Percentiles rank a stretch among this genome's conserved stretches.
phyloP scores from a whole-genome alignment of 306 rosid species.

The Spatholobus suberectus region DNA sequence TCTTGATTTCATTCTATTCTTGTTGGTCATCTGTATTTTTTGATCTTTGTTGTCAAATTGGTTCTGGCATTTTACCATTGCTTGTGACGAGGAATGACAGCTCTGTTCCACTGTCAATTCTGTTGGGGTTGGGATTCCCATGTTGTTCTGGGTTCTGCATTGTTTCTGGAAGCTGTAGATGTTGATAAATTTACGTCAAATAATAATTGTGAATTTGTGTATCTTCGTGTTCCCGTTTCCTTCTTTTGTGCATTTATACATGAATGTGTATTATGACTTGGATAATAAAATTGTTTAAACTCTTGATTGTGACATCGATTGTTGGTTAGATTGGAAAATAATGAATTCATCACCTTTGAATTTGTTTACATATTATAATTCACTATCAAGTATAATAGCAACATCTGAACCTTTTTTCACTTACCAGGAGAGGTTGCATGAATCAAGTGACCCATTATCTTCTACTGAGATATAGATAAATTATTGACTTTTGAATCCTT shows the following conservation, averaged over 20 bases:
- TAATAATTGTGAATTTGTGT: constrained; percentile 35
- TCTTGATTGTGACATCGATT: neutral
- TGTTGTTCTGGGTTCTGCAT: constrained; percentile 39
- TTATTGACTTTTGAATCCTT: neutral
- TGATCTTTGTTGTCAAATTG: constrained; percentile 45
- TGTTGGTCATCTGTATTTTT: constrained; percentile 34
- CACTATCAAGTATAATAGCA: neutral
- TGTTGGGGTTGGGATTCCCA: constrained; percentile 32
- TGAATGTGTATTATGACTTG: neutral
- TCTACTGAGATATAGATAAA: neutral
- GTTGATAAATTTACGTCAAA: constrained; percentile 29
- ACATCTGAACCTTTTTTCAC: neutral
- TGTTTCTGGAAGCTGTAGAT: constrained; percentile 41
- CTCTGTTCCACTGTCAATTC: no score
- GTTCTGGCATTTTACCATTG: constrained; percentile 45
- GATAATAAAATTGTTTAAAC: neutral
- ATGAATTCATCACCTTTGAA: neutral
- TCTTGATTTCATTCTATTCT: constrained; percentile 46
- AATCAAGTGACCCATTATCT: no score
- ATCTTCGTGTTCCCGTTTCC: neutral
- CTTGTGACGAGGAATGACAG: constrained; percentile 10
- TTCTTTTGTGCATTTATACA: neutral
- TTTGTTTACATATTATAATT: neutral
- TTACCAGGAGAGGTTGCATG: neutral
- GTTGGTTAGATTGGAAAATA: neutral